Conservation (phyloP, 495 filamentous ascomycete species). For the Astrothelium macrocarpum region DNA sequence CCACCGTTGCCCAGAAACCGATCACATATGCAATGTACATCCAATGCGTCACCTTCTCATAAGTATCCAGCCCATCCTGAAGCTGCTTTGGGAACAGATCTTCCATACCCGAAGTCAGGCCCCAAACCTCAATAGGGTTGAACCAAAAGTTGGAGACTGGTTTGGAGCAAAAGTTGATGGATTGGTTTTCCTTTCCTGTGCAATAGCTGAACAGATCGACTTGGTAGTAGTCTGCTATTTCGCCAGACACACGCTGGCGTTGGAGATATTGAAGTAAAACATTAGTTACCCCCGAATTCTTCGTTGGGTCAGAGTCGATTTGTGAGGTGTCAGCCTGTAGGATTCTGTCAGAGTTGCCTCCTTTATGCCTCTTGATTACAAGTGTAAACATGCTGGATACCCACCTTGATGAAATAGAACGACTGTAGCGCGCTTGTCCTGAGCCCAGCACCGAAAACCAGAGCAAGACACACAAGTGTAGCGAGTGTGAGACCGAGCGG, state of each 20-base stretch:
- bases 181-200: conserved; percentile 46
- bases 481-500: background rate
- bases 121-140: conserved; percentile 56
- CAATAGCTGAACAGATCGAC: conserved; percentile 74
- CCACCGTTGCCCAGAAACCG: conserved; percentile 59
- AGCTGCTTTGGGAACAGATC: conserved; percentile 52
- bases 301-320: background rate
- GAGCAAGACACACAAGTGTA: background rate
- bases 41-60: conserved; percentile 66
- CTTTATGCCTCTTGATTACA: background rate
- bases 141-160: conserved; percentile 64
- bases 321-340: background rate
- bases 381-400: background rate
- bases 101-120: conserved; percentile 44
- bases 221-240: background rate
- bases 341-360: background rate
- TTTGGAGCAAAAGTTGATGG: conserved; percentile 43
- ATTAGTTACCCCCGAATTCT: background rate
- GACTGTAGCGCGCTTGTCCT: background rate
- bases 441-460: background rate
- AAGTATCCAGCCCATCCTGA: conserved; percentile 55
- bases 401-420: background rate
- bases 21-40: conserved; percentile 64
- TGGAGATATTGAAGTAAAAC: background rate
- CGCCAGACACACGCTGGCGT: background rate